Evolutionary conservation across 2,329 filamentous ascomycete species (phyloP), one percentile per base, ranked within the genome.

Genomic region (Aspergillus sp.): DNA sequence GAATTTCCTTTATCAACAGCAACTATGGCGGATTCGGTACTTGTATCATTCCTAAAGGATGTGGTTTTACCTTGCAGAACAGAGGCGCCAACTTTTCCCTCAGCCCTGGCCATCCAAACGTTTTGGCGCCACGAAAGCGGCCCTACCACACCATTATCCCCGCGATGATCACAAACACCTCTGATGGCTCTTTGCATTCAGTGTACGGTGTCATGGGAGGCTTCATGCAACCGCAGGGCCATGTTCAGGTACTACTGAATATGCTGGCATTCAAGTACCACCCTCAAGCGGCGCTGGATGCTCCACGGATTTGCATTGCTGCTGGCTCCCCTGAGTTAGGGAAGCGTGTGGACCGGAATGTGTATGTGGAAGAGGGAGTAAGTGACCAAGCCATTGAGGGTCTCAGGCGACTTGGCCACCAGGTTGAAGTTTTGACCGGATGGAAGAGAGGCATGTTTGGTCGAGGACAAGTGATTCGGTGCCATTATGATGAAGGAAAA

Each of bases 91-190:
- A 91, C 64, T 97, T 98, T 69, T 81, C 77, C 1, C 77, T 98
- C 0, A 58, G 62, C 6, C 64, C 75, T 0, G 71, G 71, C 1
- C 90, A 95, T 60, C 89, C 90, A 1, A 97, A 97, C 60, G 77
- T 76, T 13, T 74, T 95, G 10, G 87, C 81, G 6, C 88, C 90
- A 0, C 74, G 83, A 30, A 97, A 97, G 73, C 71, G 93, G 37
- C 93, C 93, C 0, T 98, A 97, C 68, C 93, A 97, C 67, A 98
- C 93, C 42, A 97, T 98, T 65, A 98, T 98, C 57, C 91, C 93
- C 0, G 91, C 87, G 0, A 78, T 97, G 65, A 82, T 91, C 12
- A 97, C 93, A 0, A 89, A 93, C 54, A 64, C 80, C 12, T 70
- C 72, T 5, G 89, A 94, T 55, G 80, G 81, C 27, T 83, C 79